phyloP scores from a whole-genome alignment of 345 rosid genomes.

The Psidium guajava region DNA sequence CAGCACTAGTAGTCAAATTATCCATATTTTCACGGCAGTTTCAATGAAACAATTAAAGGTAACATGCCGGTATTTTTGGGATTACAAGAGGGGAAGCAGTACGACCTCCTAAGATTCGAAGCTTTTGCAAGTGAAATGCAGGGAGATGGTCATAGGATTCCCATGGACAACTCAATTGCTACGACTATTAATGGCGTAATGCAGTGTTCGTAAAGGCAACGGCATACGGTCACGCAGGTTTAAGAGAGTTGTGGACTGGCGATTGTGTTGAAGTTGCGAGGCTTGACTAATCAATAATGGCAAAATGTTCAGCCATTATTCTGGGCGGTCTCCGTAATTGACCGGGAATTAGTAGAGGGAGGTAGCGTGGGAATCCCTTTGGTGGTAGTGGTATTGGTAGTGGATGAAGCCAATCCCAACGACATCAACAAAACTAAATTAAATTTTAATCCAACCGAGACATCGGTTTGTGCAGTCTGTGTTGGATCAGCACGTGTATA shows the following conservation, averaged over 20 bases:
- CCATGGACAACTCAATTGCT: background rate
- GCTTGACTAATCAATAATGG: background rate
- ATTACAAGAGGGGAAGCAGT: background rate
- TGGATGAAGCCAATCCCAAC: background rate
- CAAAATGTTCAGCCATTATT: background rate
- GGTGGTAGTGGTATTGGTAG: background rate
- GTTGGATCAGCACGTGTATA: slow-evolving; percentile 25
- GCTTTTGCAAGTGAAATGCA: background rate
- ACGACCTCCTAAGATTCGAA: background rate
- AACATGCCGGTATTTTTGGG: background rate
- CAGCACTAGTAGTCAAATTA: background rate
- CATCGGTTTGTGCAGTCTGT: slow-evolving; percentile 15
- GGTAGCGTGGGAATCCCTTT: slow-evolving; percentile 38
- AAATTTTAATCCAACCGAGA: slow-evolving; percentile 6
- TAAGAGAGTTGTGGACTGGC: background rate
- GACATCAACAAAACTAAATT: background rate
- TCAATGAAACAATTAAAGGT: background rate
- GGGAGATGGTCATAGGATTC: background rate
- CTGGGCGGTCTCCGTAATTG: slow-evolving; percentile 34
- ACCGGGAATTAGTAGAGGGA: slow-evolving; percentile 19
- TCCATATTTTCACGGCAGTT: background rate
- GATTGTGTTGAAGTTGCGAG: background rate
- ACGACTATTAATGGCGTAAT: background rate
- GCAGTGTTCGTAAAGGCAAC: slow-evolving; percentile 54
- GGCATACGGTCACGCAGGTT: slow-evolving; percentile 14